Conservation (phyloP, 2,329 filamentous ascomycete species). For the Pyricularia pennisetigena region DNA sequence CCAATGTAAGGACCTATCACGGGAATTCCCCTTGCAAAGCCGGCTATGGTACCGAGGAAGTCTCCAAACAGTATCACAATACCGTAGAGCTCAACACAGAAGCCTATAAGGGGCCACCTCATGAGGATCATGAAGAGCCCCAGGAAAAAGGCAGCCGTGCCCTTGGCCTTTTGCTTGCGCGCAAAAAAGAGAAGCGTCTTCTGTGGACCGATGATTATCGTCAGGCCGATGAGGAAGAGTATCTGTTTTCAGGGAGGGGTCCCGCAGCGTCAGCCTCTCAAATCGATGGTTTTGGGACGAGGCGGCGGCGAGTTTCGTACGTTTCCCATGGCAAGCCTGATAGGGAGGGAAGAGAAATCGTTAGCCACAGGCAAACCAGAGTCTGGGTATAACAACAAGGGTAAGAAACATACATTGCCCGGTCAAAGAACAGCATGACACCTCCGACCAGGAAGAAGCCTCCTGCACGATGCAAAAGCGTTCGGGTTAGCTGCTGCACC, state of each 20-base stretch:
- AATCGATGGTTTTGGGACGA: conserved; percentile 7
- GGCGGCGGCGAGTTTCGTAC: conserved; percentile 34
- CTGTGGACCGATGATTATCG: conserved; percentile 84
- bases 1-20: conserved; percentile 83
- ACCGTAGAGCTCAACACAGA: conserved; percentile 83
- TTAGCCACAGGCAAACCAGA: conserved; percentile 1
- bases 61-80: conserved; percentile 92
- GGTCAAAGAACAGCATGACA: conserved; percentile 95
- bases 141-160: conserved; percentile 76
- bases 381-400: background rate
- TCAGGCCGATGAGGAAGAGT: conserved; percentile 93
- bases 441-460: conserved; percentile 92
- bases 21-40: conserved; percentile 77
- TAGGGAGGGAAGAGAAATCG: background rate
- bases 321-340: conserved; percentile 94
- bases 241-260: conserved; percentile 48
- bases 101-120: conserved; percentile 85
- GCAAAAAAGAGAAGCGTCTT: conserved; percentile 95
- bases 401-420: conserved; percentile 63
- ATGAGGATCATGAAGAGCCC: conserved; percentile 81
- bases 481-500: conserved; percentile 10
- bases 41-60: conserved; percentile 85
- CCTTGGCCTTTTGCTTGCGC: conserved; percentile 83
- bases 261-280: conserved; percentile 1
- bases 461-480: conserved; percentile 41